A percentile compares a stretch with the other conserved stretches of the same genome.
Conservation (phyloP, 2,329 filamentous ascomycete species). For the Calonectria montana region DNA sequence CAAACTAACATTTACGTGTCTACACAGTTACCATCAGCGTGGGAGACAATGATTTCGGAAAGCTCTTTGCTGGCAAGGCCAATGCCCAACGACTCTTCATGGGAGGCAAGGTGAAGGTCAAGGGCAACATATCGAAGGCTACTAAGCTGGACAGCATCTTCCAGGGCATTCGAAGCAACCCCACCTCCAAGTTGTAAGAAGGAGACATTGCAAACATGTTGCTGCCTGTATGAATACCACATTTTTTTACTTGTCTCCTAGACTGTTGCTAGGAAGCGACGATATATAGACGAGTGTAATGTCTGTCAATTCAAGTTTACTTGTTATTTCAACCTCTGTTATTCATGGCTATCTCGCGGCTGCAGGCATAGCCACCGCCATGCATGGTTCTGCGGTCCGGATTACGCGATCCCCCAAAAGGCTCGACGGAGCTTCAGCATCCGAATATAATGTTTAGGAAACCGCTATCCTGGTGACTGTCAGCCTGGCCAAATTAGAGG, state of each 20-base stretch:
- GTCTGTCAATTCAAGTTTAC: conserved; percentile 23
- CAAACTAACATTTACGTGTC: conserved; percentile 19
- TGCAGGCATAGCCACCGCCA: no score
- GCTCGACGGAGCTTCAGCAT: no score
- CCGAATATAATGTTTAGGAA: no score
- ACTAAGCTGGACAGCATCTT: conserved; percentile 95
- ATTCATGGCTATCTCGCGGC: neutral
- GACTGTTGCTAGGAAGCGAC: conserved; percentile 26
- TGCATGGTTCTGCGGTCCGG: no score
- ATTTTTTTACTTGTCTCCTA: conserved; percentile 12
- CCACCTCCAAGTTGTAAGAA: conserved; percentile 82
- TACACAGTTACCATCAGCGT: conserved; percentile 82
- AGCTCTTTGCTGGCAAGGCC: conserved; percentile 86
- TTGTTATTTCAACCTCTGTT: neutral
- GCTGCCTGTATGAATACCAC: conserved; percentile 39
- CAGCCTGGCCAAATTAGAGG: no score
- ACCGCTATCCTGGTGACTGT: no score
- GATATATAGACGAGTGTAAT: conserved; percentile 34
- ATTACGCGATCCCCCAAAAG: no score
- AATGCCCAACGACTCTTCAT: conserved; percentile 97
- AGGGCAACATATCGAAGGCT: conserved; percentile 98
- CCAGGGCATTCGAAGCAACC: conserved; percentile 80
- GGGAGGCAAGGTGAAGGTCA: conserved; percentile 98
- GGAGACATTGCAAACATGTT: conserved; percentile 1
- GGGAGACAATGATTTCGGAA: conserved; percentile 84